Conservation (phyloP, 495 filamentous ascomycete genomes). For the Penicillium angulare region DNA sequence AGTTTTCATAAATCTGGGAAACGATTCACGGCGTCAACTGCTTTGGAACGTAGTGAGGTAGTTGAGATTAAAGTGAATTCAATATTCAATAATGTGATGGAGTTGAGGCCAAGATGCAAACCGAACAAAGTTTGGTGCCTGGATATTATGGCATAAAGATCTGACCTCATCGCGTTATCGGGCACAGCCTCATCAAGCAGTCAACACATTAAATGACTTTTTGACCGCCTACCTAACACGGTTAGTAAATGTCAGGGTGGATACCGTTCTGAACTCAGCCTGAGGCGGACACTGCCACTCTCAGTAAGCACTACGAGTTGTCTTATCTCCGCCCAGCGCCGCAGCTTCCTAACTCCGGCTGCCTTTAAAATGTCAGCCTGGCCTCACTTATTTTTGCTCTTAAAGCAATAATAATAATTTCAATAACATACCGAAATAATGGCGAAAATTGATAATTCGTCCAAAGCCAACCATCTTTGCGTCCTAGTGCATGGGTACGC, state of each 20-base stretch:
- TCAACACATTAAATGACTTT: too few species aligned
- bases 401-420: background rate
- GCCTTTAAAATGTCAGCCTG: background rate
- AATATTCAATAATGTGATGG: background rate
- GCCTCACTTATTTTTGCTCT: background rate
- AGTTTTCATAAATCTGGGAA: too few species aligned
- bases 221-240: too few species aligned
- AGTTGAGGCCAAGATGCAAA: conserved; percentile 1
- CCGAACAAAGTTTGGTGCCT: background rate
- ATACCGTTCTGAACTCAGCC: too few species aligned
- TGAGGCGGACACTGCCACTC: too few species aligned
- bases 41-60: too few species aligned
- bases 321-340: conserved; percentile 1
- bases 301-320: too few species aligned
- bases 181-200: too few species aligned
- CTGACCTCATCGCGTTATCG: conserved; percentile 1
- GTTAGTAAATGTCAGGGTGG: too few species aligned
- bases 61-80: too few species aligned
- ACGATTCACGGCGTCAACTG: too few species aligned
- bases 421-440: background rate
- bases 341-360: background rate
- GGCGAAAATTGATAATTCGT: conserved; percentile 7
- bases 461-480: conserved; percentile 69
- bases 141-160: background rate
- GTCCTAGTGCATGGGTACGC: conserved; percentile 94